Conservation (phyloP, 2,329 filamentous ascomycete species). For the Septoria petroselini region DNA sequence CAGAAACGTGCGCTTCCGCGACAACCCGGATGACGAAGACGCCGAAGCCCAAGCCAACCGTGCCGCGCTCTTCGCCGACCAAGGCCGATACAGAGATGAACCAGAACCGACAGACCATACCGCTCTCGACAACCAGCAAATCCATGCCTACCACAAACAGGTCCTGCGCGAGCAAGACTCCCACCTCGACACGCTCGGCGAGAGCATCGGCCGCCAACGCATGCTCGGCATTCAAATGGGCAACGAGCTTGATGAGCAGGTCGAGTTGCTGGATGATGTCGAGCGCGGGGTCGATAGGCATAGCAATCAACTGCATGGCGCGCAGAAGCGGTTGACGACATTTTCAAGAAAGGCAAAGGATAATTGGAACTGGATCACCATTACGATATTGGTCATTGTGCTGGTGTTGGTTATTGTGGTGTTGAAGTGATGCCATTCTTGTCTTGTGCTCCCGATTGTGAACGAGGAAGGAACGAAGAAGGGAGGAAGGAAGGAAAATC, state of each 20-base stretch:
- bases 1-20: slow-evolving; percentile 71
- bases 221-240: slow-evolving; percentile 95
- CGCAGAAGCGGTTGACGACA: slow-evolving; percentile 66
- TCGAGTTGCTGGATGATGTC: slow-evolving; percentile 83
- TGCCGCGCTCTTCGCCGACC: slow-evolving; percentile 53
- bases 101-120: slow-evolving; percentile 54
- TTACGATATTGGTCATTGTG: slow-evolving; percentile 74
- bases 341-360: slow-evolving; percentile 74
- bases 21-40: slow-evolving; percentile 53
- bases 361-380: slow-evolving; percentile 83
- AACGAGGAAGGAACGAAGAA: too few species aligned
- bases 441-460: too few species aligned
- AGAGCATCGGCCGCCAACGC: slow-evolving; percentile 80
- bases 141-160: slow-evolving; percentile 77
- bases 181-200: slow-evolving; percentile 84
- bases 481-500: too few species aligned
- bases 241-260: slow-evolving; percentile 89
- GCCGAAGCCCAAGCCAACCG: slow-evolving; percentile 51
- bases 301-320: slow-evolving; percentile 69
- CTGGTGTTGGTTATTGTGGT: slow-evolving; percentile 79
- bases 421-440: slow-evolving; percentile 71
- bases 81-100: slow-evolving; percentile 63
- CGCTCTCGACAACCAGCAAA: slow-evolving; percentile 72
- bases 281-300: slow-evolving; percentile 81
- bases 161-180: slow-evolving; percentile 88